Percentiles rank a stretch among this genome's conserved stretches.
phyloP scores from a whole-genome alignment of 2,329 filamentous ascomycete species.

The Decorospora gaudefroyi region DNA sequence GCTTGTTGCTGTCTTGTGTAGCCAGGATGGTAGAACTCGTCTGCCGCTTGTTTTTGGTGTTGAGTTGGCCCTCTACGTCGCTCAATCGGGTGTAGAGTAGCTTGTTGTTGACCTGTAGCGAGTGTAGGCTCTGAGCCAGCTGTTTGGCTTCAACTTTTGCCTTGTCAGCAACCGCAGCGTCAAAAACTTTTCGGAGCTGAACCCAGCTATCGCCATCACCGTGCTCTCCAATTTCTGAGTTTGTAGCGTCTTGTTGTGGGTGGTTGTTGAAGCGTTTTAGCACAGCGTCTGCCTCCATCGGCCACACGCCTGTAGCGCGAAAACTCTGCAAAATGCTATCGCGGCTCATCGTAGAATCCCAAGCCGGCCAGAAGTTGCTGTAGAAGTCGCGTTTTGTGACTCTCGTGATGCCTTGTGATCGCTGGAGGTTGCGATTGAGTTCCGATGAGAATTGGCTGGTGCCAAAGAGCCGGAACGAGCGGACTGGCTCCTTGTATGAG shows the following conservation, averaged over 20 bases:
- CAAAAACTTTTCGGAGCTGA: background rate
- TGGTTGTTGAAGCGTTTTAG: background rate
- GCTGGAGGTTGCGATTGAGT: background rate
- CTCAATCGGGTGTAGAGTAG: background rate
- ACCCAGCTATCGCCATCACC: background rate
- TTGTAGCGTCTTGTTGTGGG: background rate
- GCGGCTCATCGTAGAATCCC: background rate
- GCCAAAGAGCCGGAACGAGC: conserved; percentile 1
- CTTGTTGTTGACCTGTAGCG: background rate
- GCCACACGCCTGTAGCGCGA: background rate
- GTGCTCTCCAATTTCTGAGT: background rate
- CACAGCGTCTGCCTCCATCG: background rate
- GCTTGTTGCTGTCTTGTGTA: no score
- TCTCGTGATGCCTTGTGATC: background rate
- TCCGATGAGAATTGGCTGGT: background rate
- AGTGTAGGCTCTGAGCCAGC: background rate
- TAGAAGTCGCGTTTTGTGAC: background rate
- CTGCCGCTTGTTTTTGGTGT: background rate
- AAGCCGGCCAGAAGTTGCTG: background rate
- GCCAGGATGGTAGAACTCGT: no score
- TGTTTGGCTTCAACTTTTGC: background rate
- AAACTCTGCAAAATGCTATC: background rate
- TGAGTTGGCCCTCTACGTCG: background rate
- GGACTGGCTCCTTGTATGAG: conserved; percentile 1
- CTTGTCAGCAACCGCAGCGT: background rate